Conservation (phyloP, 208 protist species). For the Acanthamoeba culbertsoni region DNA sequence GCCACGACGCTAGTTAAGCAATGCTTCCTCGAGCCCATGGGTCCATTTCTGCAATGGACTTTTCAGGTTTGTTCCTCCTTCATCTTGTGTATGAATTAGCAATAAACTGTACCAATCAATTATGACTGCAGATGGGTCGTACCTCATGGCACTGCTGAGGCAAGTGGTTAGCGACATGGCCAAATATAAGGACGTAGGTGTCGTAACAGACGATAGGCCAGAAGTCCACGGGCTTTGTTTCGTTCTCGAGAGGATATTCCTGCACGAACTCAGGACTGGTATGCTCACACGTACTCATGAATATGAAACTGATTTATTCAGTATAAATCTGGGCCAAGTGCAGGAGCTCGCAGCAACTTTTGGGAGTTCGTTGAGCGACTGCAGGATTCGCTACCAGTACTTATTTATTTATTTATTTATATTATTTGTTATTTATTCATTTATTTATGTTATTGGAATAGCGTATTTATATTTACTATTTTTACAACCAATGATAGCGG, state of each 20-base stretch:
- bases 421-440: not conserved
- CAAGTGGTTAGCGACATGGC: not conserved
- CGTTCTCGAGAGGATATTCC: constrained; percentile 8
- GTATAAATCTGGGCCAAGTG: not conserved
- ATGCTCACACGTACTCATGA: not conserved
- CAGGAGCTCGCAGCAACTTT: not conserved
- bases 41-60: not conserved
- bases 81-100: not conserved
- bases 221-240: not conserved
- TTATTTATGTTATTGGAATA: not conserved
- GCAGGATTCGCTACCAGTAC: not conserved
- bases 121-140: not conserved
- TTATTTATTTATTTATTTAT: no score
- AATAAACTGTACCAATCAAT: not conserved
- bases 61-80: not conserved
- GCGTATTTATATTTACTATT: not conserved
- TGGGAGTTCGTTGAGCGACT: constrained; percentile 6
- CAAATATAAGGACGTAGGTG: not conserved
- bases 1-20: no score
- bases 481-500: no score
- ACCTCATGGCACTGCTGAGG: constrained; percentile 4
- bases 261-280: constrained; percentile 4
- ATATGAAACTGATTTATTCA: not conserved
- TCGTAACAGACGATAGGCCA: not conserved
- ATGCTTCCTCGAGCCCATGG: not conserved